Conservation (phyloP, 2,329 filamentous ascomycete species). For the Venturia pyrina region DNA sequence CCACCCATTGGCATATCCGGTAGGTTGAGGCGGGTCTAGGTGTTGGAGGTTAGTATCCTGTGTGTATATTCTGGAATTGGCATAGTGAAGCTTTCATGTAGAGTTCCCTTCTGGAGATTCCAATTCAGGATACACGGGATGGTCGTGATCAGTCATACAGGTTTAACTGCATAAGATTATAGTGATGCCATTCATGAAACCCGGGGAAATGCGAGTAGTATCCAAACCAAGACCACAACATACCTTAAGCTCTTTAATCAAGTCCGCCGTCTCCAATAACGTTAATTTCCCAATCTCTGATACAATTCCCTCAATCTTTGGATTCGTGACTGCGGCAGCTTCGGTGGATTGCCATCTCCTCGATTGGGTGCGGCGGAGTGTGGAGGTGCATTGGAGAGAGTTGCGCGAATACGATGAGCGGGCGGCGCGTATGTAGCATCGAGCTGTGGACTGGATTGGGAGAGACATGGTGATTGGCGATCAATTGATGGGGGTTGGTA, state of each 20-base stretch:
- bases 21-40: constrained; percentile 84
- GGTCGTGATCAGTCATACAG: neutral
- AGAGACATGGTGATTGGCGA: constrained; percentile 30
- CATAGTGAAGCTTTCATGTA: neutral
- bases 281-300: constrained; percentile 99
- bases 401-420: constrained; percentile 18
- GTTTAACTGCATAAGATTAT: too few species aligned
- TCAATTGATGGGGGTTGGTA: neutral
- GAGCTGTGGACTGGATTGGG: constrained; percentile 32
- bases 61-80: neutral
- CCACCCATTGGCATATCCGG: constrained; percentile 93
- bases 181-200: neutral
- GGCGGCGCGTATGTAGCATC: constrained; percentile 33
- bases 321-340: constrained; percentile 55
- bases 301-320: constrained; percentile 90
- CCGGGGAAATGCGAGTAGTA: neutral
- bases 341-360: constrained; percentile 87
- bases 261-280: constrained; percentile 89
- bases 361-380: constrained; percentile 29
- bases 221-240: constrained; percentile 7
- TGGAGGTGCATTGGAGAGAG: constrained; percentile 23
- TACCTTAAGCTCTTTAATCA: constrained; percentile 94
- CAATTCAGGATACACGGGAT: neutral
- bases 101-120: neutral
- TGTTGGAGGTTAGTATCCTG: constrained; percentile 8